Evolutionary conservation across 1,284 basidiomycete species (phyloP).

Genomic region (Dichomitus squalens): DNA sequence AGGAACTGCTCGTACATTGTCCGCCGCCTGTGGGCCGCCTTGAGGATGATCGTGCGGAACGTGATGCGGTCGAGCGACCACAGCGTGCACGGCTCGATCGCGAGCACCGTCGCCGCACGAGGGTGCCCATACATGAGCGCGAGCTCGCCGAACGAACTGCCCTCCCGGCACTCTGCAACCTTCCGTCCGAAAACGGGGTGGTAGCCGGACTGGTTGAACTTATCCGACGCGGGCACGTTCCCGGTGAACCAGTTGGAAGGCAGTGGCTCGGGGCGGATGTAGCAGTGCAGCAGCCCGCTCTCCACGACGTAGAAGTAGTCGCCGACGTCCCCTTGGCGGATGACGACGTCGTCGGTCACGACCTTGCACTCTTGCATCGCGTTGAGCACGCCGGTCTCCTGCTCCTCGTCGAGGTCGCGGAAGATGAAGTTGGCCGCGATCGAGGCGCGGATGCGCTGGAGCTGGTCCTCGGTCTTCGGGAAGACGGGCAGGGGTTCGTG

Average conservation of each 20-base stretch:
- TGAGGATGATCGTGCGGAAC: slow-evolving; percentile 97
- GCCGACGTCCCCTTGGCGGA: slow-evolving; percentile 95
- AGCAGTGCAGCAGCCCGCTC: slow-evolving; percentile 86
- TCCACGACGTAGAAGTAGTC: slow-evolving; percentile 99
- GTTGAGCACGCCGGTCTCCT: slow-evolving; percentile 88
- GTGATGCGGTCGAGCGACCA: slow-evolving; percentile 98
- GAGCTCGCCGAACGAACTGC: slow-evolving; percentile 93
- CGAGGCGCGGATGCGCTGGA: slow-evolving; percentile 84
- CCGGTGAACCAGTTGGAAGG: slow-evolving; percentile 56
- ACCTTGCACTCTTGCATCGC: slow-evolving; percentile 94
- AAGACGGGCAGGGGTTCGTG: slow-evolving; percentile 74
- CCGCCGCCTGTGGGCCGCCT: slow-evolving; percentile 83
- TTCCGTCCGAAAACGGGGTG: slow-evolving; percentile 79
- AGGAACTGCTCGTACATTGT: slow-evolving; percentile 97
- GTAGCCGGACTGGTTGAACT: slow-evolving; percentile 63
- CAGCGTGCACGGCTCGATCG: slow-evolving; percentile 82
- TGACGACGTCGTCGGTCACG: slow-evolving; percentile 79
- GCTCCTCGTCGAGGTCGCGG: slow-evolving; percentile 95
- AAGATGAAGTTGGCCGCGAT: slow-evolving; percentile 94
- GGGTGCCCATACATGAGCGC: slow-evolving; percentile 98
- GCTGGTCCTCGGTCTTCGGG: slow-evolving; percentile 85
- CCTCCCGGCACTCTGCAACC: slow-evolving; percentile 85
- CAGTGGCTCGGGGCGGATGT: slow-evolving; percentile 71
- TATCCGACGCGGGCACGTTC: slow-evolving; percentile 44
- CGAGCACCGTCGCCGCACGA: slow-evolving; percentile 91